Evolutionary conservation across 257 asterid genomes (phyloP).

Genomic region (Mitragyna speciosa): DNA sequence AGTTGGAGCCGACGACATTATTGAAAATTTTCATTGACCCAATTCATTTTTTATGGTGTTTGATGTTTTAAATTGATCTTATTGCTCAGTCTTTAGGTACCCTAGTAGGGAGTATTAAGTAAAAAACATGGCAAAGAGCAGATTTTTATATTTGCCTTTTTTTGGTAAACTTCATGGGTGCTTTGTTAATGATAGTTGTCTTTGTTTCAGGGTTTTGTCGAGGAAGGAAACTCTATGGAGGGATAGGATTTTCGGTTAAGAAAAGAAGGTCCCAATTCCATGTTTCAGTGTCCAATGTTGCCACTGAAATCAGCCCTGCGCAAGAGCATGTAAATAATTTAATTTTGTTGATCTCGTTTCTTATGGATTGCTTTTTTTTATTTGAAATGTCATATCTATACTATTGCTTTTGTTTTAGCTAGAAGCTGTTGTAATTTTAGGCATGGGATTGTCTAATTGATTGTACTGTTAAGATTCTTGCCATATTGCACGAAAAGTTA

Average conservation of each 20-base stretch:
- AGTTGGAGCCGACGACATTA: not conserved
- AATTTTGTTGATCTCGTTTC: not conserved
- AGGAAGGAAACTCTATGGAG: constrained; percentile 62
- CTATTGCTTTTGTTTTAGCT: not conserved
- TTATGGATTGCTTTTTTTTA: not conserved
- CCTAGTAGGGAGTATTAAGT: not conserved
- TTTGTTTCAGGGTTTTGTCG: constrained; percentile 39
- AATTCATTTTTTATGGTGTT: not conserved
- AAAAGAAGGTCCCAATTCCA: constrained; percentile 54
- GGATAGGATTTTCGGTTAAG: constrained; percentile 46
- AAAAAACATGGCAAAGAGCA: not conserved
- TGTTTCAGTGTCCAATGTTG: constrained; percentile 64
- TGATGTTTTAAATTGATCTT: constrained; percentile 7
- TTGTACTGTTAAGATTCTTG: not conserved
- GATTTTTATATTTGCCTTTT: not conserved
- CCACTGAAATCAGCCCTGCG: constrained; percentile 64
- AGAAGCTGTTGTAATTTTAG: not conserved
- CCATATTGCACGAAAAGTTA: not conserved
- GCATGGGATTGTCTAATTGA: not conserved
- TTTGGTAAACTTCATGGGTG: not conserved
- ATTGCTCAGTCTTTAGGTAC: not conserved
- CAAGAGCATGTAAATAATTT: constrained; percentile 50
- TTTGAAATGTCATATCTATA: not conserved
- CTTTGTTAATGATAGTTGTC: constrained; percentile 8
- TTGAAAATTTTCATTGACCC: not conserved